These are phyloP conservation scores for Solanum chacoense DNA, from an alignment of 305 asterid genomes.

Conservation along the genomic window DNA sequence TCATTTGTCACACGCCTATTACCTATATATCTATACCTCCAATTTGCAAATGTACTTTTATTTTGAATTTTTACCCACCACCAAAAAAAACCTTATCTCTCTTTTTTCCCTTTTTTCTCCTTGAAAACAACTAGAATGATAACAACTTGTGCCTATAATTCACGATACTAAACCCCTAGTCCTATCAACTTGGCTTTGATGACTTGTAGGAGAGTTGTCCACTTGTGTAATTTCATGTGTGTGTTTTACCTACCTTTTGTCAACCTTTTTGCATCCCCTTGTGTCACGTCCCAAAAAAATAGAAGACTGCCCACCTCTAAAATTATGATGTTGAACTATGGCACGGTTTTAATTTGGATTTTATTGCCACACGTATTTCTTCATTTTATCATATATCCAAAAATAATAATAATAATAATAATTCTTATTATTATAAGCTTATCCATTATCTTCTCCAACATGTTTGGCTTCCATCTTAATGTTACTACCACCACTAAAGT, in stretches of 20 bases:
- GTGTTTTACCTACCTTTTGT: constrained; percentile 43
- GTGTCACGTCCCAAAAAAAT: constrained; percentile 15
- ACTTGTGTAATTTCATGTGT: constrained; percentile 40
- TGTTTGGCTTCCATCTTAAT: background rate
- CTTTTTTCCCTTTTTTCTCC: background rate
- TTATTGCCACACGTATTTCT: constrained; percentile 25
- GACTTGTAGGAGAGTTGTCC: constrained; percentile 24
- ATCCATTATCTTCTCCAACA: constrained; percentile 14
- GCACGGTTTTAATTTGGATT: constrained; percentile 13
- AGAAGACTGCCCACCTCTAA: constrained; percentile 30
- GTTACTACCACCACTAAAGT: background rate
- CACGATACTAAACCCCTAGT: constrained; percentile 16
- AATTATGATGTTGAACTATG: constrained; percentile 21
- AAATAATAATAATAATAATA: background rate
- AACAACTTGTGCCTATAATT: constrained; percentile 32
- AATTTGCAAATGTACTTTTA: background rate
- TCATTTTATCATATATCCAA: background rate
- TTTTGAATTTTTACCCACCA: constrained; percentile 7
- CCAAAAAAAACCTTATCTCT: background rate
- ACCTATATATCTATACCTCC: background rate
- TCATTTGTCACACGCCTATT: background rate
- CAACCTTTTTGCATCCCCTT: constrained; percentile 11
- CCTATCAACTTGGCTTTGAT: constrained; percentile 37
- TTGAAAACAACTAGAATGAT: constrained; percentile 16
- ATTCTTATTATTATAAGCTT: background rate